A percentile compares a stretch with the other conserved stretches of the same genome.
These are phyloP conservation scores for Ottelia alismoides DNA, from an alignment of 106 monocot genomes.

Conservation along the genomic window DNA sequence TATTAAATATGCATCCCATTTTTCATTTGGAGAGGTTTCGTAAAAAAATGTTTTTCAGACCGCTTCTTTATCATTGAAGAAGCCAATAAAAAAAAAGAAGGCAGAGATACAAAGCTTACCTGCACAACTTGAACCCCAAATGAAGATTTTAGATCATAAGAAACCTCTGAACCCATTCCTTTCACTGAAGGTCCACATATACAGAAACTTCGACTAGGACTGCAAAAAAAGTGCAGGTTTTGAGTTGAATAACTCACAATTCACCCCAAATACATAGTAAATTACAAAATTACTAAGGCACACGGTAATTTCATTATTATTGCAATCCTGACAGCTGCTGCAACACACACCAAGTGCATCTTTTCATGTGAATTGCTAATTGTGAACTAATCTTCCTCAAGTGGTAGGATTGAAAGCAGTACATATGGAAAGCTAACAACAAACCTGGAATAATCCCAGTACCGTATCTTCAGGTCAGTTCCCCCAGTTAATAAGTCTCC, in stretches of 20 bases:
- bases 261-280: neutral
- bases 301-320: too few relatives aligned
- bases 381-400: too few relatives aligned
- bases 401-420: too few relatives aligned
- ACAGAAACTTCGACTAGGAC: constrained; percentile 63
- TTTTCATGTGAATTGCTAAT: too few relatives aligned
- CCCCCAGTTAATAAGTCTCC: constrained; percentile 70
- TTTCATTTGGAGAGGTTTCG: too few relatives aligned
- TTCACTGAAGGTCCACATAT: constrained; percentile 72
- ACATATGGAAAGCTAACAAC: too few relatives aligned
- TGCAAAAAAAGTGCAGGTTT: constrained; percentile 24
- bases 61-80: too few relatives aligned
- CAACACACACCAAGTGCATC: too few relatives aligned
- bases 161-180: constrained; percentile 50
- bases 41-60: too few relatives aligned
- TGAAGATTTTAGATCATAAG: constrained; percentile 58
- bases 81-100: neutral
- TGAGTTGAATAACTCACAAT: neutral
- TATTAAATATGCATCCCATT: too few relatives aligned
- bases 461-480: constrained; percentile 74
- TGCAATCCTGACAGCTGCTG: too few relatives aligned
- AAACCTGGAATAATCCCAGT: constrained; percentile 78
- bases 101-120: constrained; percentile 28
- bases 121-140: constrained; percentile 87
- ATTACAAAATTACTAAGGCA: too few relatives aligned